A percentile compares a stretch with the other conserved stretches of the same genome.
These are phyloP conservation scores for Ochromonas danica DNA, from an alignment of 108 stramenopile species.

Conservation along the genomic window DNA sequence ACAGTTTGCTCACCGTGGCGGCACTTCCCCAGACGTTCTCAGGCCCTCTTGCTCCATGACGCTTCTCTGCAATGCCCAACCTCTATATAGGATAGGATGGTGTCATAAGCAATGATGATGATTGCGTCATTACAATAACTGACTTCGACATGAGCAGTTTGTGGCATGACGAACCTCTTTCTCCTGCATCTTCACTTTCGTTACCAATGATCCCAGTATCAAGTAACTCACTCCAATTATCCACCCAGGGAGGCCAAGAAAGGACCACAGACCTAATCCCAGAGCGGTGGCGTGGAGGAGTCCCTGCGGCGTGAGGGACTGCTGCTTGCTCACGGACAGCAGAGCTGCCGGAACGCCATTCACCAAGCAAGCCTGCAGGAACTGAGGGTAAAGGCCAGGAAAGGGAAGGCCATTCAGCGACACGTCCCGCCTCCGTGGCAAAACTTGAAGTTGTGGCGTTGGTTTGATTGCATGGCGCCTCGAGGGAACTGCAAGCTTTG, in stretches of 20 bases:
- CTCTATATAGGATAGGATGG: constrained; percentile 4
- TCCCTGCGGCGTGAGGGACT: neutral
- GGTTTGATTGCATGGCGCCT: too few relatives aligned
- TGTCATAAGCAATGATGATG: neutral
- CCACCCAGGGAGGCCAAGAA: neutral
- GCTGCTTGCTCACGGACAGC: neutral
- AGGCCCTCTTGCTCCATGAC: constrained; percentile 85
- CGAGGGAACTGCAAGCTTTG: too few relatives aligned
- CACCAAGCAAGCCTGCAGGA: neutral
- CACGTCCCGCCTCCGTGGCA: too few relatives aligned
- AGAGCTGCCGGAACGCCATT: neutral
- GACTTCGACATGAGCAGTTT: too few relatives aligned
- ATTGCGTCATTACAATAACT: too few relatives aligned
- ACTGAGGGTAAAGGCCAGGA: too few relatives aligned
- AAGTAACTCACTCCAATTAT: constrained; percentile 8
- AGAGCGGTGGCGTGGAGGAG: constrained; percentile 1
- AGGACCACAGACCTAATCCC: neutral
- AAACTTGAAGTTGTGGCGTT: too few relatives aligned
- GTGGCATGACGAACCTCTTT: constrained; percentile 10
- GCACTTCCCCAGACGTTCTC: constrained; percentile 95
- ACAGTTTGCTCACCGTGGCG: constrained; percentile 45
- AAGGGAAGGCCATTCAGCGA: too few relatives aligned
- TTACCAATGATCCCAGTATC: constrained; percentile 12
- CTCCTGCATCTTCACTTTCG: neutral
- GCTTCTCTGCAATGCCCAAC: constrained; percentile 81